Conservation (phyloP, 176 grass and related monocot species). For the Oryza brachyantha region DNA sequence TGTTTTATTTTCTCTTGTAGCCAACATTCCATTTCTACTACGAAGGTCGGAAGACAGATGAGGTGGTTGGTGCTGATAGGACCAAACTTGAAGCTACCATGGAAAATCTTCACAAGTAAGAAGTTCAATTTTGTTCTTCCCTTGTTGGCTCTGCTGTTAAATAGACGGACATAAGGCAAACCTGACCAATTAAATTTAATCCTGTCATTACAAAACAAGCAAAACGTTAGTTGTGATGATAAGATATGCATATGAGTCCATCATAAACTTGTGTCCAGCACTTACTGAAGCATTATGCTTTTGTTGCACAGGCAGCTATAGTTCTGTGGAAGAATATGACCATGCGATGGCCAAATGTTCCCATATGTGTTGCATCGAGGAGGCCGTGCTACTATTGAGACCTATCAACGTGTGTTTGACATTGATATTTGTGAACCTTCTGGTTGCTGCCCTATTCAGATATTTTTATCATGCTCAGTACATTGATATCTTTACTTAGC, state of each 20-base stretch:
- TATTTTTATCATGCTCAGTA: background rate
- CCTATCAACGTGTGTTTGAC: background rate
- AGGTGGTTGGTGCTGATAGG: constrained; percentile 35
- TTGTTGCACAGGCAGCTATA: constrained; percentile 28
- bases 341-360: background rate
- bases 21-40: constrained; percentile 49
- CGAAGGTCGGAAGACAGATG: constrained; percentile 36
- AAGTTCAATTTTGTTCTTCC: background rate
- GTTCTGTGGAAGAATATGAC: background rate
- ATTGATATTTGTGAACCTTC: background rate
- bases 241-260: background rate
- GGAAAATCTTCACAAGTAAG: constrained; percentile 52
- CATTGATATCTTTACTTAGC: background rate
- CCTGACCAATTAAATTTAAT: background rate
- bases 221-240: background rate
- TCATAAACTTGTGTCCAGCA: background rate
- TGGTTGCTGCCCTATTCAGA: background rate
- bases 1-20: constrained; percentile 12
- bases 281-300: background rate
- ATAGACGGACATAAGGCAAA: background rate
- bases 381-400: background rate
- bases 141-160: background rate
- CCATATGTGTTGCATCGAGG: background rate
- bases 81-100: constrained; percentile 39
- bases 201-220: background rate